Evolutionary conservation across 192 early-diverging fungal species (phyloP).

Genomic region (Geranomyces variabilis): DNA sequence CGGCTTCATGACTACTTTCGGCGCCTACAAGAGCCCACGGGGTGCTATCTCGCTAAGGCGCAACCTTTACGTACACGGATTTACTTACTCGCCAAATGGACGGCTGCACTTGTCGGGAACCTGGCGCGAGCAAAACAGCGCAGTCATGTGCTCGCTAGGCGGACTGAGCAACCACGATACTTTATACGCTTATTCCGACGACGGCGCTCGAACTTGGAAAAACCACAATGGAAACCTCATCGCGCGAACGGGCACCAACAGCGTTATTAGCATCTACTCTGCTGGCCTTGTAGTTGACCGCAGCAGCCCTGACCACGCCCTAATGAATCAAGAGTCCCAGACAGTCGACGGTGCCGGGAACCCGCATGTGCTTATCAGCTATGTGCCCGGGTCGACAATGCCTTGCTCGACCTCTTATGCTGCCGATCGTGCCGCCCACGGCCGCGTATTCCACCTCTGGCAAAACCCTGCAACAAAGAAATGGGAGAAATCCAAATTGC

Average conservation of each 20-base stretch:
- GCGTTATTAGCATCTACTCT: background rate
- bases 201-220: background rate
- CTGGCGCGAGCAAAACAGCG: slow-evolving; percentile 2
- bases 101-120: background rate
- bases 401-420: background rate
- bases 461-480: background rate
- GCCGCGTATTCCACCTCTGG: background rate
- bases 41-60: background rate
- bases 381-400: background rate
- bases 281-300: background rate
- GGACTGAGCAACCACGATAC: background rate
- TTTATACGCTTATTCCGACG: background rate
- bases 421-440: background rate
- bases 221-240: background rate
- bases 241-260: background rate
- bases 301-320: background rate
- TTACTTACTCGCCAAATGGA: background rate
- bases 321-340: slow-evolving; percentile 10
- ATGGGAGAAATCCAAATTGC: background rate
- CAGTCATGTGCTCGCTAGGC: background rate
- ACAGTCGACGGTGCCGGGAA: background rate
- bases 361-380: background rate
- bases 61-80: background rate
- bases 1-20: background rate
- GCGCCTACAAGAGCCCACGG: background rate